Base-by-base conservation (phyloP, 139 green algal genomes). In the Gonium pectorale region DNA sequence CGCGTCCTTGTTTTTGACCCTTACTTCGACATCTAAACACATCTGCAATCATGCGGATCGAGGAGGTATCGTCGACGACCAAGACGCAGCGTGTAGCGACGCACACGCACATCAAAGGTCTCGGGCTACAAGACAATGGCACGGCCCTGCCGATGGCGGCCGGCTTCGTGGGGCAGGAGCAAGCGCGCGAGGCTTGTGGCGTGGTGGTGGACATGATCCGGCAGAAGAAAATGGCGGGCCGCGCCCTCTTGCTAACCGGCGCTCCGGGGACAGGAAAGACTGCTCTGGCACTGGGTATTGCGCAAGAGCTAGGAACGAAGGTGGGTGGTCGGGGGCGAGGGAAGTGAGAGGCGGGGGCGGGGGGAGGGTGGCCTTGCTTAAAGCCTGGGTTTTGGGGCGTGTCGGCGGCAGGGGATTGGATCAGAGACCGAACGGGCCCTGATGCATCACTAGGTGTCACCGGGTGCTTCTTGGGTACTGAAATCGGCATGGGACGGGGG, bases 161-260 rank as follows among this genome's bases (percentile, higher is more conserved):
- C 0, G 97, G 97, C 17, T 99, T 99, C 80, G 96, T 99, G 4
- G 97, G 97, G 3, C 97, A 99, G 83, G 97, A 98, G 86, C 85
- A 96, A 60, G 96, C 97, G 0, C 92, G 97, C 2, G 97, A 99
- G 81, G 97, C 97, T 27, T 99, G 95, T 59, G 97, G 97, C 9
- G 87, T 99, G 2, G 95, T 99, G n/a, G 97, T 99, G 37, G 97
- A 99, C 80, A 99, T 99, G 96, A 99, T 99, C 90, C 79, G 90
- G 24, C 90, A 96, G 56, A 99, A 98, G 91, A 99, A 99, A 89
- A 99, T 99, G 98, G 97, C 97, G 3, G 95, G 96, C 7, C 90
- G 97, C 0, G 97, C 98, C 21, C 91, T 99, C 75, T 90, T 99
- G 71, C 90, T 99, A 60, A 96, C 97, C 31, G 97, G 98, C 27